phyloP scores from a whole-genome alignment of 1,284 basidiomycete species.

The Lignosus rhinocerotis region DNA sequence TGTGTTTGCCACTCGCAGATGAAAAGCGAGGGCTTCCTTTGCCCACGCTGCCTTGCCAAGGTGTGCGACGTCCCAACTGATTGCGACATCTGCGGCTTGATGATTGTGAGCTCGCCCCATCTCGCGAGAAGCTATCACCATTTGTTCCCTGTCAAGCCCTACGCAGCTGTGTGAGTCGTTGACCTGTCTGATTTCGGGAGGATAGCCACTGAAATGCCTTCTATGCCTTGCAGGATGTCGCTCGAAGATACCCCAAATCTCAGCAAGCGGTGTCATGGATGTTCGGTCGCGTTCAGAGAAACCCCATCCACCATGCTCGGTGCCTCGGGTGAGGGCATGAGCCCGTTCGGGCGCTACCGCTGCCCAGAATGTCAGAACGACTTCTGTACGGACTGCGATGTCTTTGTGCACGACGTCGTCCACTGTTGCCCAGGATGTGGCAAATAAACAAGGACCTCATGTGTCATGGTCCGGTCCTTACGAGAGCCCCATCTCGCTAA shows the following conservation, averaged over 20 bases:
- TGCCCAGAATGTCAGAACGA: constrained; percentile 57
- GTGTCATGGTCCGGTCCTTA: background rate
- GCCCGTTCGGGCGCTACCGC: constrained; percentile 76
- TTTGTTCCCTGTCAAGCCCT: constrained; percentile 86
- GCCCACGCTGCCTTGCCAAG: constrained; percentile 90
- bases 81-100: constrained; percentile 95
- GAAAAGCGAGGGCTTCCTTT: constrained; percentile 90
- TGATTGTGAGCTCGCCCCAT: constrained; percentile 97
- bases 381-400: constrained; percentile 67
- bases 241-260: constrained; percentile 39
- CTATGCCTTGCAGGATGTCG: constrained; percentile 37
- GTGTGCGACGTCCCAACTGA: constrained; percentile 98
- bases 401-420: constrained; percentile 61
- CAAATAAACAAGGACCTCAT: constrained; percentile 32
- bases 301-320: constrained; percentile 23
- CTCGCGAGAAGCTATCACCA: constrained; percentile 95
- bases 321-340: constrained; percentile 62
- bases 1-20: constrained; percentile 94
- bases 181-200: background rate
- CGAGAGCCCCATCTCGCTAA: background rate
- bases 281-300: constrained; percentile 62
- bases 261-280: constrained; percentile 64
- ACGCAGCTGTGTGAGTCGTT: constrained; percentile 71
- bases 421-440: constrained; percentile 59
- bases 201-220: background rate